phyloP scores from a whole-genome alignment of 2,329 filamentous ascomycete genomes.

The Daldinia sp. region DNA sequence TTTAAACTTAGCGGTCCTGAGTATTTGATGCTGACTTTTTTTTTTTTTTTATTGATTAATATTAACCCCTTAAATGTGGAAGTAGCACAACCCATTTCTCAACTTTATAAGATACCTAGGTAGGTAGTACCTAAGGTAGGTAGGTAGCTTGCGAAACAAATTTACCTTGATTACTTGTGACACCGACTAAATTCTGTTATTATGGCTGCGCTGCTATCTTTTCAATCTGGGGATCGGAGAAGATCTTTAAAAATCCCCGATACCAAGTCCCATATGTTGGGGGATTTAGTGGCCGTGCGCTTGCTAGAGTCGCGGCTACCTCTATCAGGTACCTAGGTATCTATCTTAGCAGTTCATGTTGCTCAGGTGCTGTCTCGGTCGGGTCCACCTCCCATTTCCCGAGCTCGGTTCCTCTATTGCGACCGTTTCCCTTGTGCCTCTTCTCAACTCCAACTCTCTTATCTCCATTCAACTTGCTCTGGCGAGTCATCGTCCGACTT shows the following conservation, averaged over 20 bases:
- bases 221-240: not conserved
- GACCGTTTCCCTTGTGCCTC: constrained; percentile 4
- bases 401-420: constrained; percentile 34
- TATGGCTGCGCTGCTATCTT: not conserved
- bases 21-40: too few relatives aligned
- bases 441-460: constrained; percentile 22
- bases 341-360: not conserved
- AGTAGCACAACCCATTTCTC: not conserved
- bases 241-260: constrained; percentile 11
- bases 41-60: too few relatives aligned
- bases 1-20: too few relatives aligned
- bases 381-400: constrained; percentile 28
- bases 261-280: constrained; percentile 7
- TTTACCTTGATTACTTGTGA: too few relatives aligned
- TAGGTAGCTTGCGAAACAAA: too few relatives aligned
- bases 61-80: too few relatives aligned
- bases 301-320: not conserved
- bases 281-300: not conserved
- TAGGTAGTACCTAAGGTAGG: too few relatives aligned
- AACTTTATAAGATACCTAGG: not conserved
- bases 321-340: not conserved
- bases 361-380: not conserved
- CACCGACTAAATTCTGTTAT: not conserved
- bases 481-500: constrained; percentile 22
- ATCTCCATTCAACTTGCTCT: constrained; percentile 22